phyloP scores from a whole-genome alignment of 768 basidiomycete genomes.

The Mycena haematopus region DNA sequence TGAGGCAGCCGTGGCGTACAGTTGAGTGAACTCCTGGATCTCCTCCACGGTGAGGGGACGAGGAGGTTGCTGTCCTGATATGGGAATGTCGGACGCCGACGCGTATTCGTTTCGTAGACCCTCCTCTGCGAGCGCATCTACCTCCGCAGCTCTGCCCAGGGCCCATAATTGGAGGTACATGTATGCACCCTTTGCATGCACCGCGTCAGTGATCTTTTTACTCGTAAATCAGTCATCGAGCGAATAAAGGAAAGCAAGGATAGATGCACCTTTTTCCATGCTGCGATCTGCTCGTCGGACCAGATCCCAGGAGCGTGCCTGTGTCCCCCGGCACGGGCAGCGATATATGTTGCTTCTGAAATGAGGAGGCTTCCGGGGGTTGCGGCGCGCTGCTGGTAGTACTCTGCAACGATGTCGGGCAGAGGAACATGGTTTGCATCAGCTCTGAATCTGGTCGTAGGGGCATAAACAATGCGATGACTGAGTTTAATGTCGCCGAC shows the following conservation, averaged over 20 bases:
- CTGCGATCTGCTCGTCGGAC: not conserved
- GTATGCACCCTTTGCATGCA: not conserved
- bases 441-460: not conserved
- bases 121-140: no score
- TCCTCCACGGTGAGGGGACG: no score
- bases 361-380: no score
- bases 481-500: no score
- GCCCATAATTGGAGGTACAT: not conserved
- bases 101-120: no score
- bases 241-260: not conserved
- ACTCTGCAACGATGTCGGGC: not conserved
- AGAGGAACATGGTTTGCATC: not conserved
- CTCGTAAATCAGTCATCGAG: not conserved
- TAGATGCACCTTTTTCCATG: not conserved
- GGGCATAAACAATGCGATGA: no score
- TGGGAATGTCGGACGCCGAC: no score
- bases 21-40: no score
- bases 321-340: not conserved
- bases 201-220: not conserved
- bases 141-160: no score
- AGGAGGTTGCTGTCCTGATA: no score
- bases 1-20: not conserved
- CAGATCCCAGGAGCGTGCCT: not conserved
- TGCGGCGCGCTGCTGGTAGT: no score
- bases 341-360: no score